Evolutionary conservation across 176 grass and related monocot genomes (phyloP).

Genomic region (Avena atlantica): DNA sequence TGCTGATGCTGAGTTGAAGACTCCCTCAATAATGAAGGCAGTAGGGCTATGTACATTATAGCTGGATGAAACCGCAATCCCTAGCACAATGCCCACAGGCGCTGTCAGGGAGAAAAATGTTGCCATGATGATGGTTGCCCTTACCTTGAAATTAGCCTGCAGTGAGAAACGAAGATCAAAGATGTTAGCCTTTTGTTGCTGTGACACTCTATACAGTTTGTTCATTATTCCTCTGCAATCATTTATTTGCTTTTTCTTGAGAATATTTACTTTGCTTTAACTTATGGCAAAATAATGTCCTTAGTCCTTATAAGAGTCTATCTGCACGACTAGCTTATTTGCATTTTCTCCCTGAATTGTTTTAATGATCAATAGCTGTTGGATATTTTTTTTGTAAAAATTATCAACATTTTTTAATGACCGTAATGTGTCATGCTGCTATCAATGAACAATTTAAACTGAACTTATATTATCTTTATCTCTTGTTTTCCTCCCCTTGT

Average conservation of each 20-base stretch:
- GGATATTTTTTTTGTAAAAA: conserved; percentile 11
- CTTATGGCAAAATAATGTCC: background rate
- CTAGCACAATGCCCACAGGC: conserved; percentile 79
- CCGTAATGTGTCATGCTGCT: conserved; percentile 11
- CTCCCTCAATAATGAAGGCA: conserved; percentile 75
- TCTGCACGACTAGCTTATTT: conserved; percentile 5
- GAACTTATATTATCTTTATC: conserved; percentile 24
- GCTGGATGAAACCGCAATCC: conserved; percentile 78
- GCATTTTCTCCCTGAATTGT: conserved; percentile 1
- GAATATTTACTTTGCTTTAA: conserved; percentile 7
- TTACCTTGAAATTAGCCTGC: conserved; percentile 91
- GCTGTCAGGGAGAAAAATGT: conserved; percentile 92
- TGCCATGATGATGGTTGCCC: conserved; percentile 81
- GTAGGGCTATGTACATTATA: conserved; percentile 71
- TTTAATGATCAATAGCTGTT: conserved; percentile 17
- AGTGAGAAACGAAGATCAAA: conserved; percentile 21
- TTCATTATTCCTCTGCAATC: conserved; percentile 42
- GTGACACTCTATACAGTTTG: background rate
- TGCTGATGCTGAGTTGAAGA: conserved; percentile 82
- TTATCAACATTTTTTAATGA: background rate
- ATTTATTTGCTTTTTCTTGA: conserved; percentile 29
- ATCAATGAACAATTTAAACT: background rate
- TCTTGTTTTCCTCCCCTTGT: background rate
- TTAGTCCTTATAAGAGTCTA: background rate
- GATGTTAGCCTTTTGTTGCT: conserved; percentile 40